Evolutionary conservation across 805 yeast species (phyloP).

Genomic region (Cyberlindnera subsufficiens): DNA sequence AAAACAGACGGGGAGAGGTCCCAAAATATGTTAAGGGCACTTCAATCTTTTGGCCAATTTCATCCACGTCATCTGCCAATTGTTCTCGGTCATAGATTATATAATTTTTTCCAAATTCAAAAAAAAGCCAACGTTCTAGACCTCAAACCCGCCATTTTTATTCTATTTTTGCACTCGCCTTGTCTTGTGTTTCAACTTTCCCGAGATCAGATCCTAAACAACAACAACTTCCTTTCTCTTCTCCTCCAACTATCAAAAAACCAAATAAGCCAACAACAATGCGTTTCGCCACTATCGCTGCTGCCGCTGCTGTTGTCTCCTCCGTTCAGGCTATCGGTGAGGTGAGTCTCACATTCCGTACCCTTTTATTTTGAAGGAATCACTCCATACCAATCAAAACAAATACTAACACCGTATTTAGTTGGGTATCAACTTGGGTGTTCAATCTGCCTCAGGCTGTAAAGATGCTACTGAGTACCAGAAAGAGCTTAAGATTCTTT

Average conservation of each 20-base stretch:
- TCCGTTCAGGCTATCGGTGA: conserved; percentile 56
- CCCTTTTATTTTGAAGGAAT: background rate
- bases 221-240: background rate
- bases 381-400: background rate
- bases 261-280: conserved; percentile 5
- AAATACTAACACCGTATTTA: conserved; percentile 2
- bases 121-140: background rate
- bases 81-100: no score
- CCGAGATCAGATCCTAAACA: background rate
- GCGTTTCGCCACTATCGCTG: conserved; percentile 19
- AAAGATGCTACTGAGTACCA: conserved; percentile 67
- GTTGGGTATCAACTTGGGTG: conserved; percentile 86
- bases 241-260: background rate
- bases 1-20: no score
- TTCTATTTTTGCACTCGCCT: background rate
- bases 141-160: background rate
- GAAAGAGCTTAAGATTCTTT: conserved; percentile 56
- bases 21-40: no score
- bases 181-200: no score
- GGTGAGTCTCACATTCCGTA: conserved; percentile 21
- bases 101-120: no score
- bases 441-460: conserved; percentile 63
- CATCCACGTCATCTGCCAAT: no score
- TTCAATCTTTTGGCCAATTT: no score
- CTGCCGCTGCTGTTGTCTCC: conserved; percentile 40